phyloP scores from a whole-genome alignment of 2,329 filamentous ascomycete genomes.

The Ophiocordyceps camponoti-rufipedis region DNA sequence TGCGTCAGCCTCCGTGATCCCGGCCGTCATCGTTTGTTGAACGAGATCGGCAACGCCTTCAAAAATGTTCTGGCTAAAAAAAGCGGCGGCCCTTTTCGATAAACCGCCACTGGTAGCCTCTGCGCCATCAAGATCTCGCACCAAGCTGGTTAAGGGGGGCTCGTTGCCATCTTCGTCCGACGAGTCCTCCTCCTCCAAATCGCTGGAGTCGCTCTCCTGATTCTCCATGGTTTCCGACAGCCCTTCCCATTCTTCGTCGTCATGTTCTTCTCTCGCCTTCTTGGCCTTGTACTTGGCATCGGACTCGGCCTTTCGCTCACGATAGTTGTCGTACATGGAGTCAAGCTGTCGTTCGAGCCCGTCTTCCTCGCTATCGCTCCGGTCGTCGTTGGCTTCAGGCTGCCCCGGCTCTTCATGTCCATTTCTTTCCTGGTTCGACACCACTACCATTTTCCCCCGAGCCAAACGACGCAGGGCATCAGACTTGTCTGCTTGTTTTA shows the following conservation, averaged over 20 bases:
- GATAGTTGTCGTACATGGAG: constrained; percentile 70
- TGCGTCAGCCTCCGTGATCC: constrained; percentile 11
- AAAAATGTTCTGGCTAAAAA: constrained; percentile 94
- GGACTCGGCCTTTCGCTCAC: constrained; percentile 56
- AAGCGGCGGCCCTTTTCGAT: constrained; percentile 71
- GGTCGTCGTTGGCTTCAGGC: constrained; percentile 20
- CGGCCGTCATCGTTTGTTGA: constrained; percentile 24
- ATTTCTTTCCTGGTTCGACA: constrained; percentile 40
- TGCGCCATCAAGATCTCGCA: constrained; percentile 21
- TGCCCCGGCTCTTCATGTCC: constrained; percentile 24
- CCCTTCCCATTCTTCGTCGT: constrained; percentile 84
- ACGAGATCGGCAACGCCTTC: constrained; percentile 56
- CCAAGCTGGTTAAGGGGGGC: constrained; percentile 4
- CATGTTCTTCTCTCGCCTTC: constrained; percentile 62
- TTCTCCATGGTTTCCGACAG: constrained; percentile 49
- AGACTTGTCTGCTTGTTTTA: constrained; percentile 66
- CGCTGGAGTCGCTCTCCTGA: constrained; percentile 31
- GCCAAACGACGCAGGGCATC: constrained; percentile 41
- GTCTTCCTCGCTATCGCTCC: constrained; percentile 62
- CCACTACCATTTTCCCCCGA: constrained; percentile 60
- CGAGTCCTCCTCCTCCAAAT: constrained; percentile 36
- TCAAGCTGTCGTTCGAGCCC: constrained; percentile 72
- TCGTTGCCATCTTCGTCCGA: constrained; percentile 16
- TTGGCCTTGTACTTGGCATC: constrained; percentile 87
- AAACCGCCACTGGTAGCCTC: constrained; percentile 31